Conservation (phyloP, 441 rosid genomes). For the Populus hybrid region DNA sequence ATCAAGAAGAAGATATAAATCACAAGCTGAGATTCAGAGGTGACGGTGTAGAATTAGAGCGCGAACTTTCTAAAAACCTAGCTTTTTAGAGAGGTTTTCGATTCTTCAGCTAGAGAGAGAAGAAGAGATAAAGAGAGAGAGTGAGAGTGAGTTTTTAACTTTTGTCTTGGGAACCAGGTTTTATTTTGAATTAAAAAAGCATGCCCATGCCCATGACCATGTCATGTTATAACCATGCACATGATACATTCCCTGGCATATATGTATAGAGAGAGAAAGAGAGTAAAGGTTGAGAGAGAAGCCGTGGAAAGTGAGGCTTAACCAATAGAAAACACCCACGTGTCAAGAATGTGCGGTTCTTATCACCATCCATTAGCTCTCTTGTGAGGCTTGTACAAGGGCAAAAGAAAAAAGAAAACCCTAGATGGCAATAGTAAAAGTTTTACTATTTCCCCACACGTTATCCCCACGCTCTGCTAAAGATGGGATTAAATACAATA, state of each 20-base stretch:
- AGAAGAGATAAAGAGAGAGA: slow-evolving; percentile 2
- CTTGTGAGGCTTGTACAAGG: slow-evolving; percentile 15
- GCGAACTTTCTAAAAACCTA: slow-evolving; percentile 59
- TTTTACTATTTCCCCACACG: slow-evolving; percentile 25
- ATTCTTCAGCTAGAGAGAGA: slow-evolving; percentile 7
- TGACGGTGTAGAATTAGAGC: slow-evolving; percentile 46
- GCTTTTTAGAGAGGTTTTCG: not conserved
- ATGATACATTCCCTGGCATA: not conserved
- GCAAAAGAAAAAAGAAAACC: slow-evolving; percentile 31
- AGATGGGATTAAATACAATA: not conserved
- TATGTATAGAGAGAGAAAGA: slow-evolving; percentile 12
- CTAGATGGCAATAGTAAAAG: slow-evolving; percentile 38
- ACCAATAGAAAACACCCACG: slow-evolving; percentile 34
- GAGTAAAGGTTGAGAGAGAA: slow-evolving; percentile 19
- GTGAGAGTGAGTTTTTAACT: slow-evolving; percentile 25
- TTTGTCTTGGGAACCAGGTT: slow-evolving; percentile 45
- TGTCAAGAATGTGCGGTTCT: slow-evolving; percentile 57
- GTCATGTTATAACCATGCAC: not conserved
- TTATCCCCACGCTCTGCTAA: slow-evolving; percentile 28
- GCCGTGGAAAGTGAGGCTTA: not conserved
- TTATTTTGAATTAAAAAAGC: slow-evolving; percentile 8
- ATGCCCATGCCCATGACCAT: slow-evolving; percentile 9
- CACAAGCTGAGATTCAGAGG: slow-evolving; percentile 34
- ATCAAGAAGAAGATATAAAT: slow-evolving; percentile 20
- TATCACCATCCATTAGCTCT: slow-evolving; percentile 50